A percentile compares a stretch with the other conserved stretches of the same genome.
These are phyloP conservation scores for Quercus rubra DNA, from an alignment of 306 rosid genomes.

Conservation along the genomic window DNA sequence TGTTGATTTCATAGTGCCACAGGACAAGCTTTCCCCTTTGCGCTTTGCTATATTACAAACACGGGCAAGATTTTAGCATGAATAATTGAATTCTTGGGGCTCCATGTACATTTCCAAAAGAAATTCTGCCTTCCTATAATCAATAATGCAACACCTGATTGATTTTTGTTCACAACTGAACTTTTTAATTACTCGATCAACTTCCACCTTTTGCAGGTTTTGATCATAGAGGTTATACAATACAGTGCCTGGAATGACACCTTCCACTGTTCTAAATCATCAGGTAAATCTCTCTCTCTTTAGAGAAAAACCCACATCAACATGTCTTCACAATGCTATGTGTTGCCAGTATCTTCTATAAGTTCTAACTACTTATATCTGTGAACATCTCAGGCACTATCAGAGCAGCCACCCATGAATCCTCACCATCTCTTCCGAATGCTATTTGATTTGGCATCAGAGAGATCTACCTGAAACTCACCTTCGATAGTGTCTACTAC, in stretches of 20 bases:
- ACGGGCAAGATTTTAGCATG: background rate
- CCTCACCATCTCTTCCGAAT: conserved; percentile 85
- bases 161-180: background rate
- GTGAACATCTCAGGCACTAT: conserved; percentile 63
- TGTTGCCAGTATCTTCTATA: background rate
- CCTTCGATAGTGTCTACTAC: background rate
- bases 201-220: conserved; percentile 42
- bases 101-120: background rate
- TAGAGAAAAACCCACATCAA: background rate
- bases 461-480: conserved; percentile 41
- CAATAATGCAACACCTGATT: background rate
- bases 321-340: background rate
- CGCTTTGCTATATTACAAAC: background rate
- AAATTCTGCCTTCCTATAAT: background rate
- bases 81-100: background rate
- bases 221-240: conserved; percentile 75
- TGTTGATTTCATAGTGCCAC: conserved; percentile 17
- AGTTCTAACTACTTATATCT: conserved; percentile 10
- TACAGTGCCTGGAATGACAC: conserved; percentile 98
- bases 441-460: conserved; percentile 77
- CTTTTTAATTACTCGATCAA: conserved; percentile 19
- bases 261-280: conserved; percentile 89
- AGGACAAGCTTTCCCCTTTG: background rate
- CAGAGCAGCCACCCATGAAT: conserved; percentile 71
- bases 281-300: conserved; percentile 44